A percentile compares a stretch with the other conserved stretches of the same genome.
phyloP scores from a whole-genome alignment of 2,329 filamentous ascomycete species.

The Penicillium paneum region DNA sequence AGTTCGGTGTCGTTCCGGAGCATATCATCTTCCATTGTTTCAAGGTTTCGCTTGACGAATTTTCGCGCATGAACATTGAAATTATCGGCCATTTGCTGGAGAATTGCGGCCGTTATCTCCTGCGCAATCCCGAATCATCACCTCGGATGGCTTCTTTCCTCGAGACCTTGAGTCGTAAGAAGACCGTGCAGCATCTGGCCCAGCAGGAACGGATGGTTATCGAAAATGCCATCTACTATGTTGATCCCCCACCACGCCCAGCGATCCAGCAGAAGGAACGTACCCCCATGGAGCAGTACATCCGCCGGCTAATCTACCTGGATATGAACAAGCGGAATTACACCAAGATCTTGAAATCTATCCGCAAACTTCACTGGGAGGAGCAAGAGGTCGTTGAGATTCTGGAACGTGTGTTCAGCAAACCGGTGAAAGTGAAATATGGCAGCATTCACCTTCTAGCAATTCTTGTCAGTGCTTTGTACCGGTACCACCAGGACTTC shows the following conservation, averaged over 20 bases:
- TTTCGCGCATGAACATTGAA: slow-evolving; percentile 98
- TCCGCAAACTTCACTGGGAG: slow-evolving; percentile 96
- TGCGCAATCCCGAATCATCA: slow-evolving; percentile 87
- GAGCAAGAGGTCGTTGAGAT: slow-evolving; percentile 80
- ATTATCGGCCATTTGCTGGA: slow-evolving; percentile 95
- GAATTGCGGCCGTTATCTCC: slow-evolving; percentile 90
- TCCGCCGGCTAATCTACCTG: slow-evolving; percentile 86
- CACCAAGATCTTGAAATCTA: slow-evolving; percentile 88
- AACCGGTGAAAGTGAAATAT: slow-evolving; percentile 95
- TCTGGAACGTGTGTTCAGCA: slow-evolving; percentile 88
- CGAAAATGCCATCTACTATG: slow-evolving; percentile 96
- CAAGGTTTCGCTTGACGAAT: slow-evolving; percentile 95
- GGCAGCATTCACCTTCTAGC: slow-evolving; percentile 93
- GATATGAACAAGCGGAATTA: slow-evolving; percentile 94
- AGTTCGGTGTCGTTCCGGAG: slow-evolving; percentile 96
- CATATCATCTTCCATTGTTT: slow-evolving; percentile 98
- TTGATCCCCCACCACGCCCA: slow-evolving; percentile 88
- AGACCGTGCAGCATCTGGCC: slow-evolving; percentile 88
- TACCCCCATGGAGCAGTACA: slow-evolving; percentile 86
- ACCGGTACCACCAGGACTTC: slow-evolving; percentile 88
- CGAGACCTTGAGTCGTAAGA: slow-evolving; percentile 93
- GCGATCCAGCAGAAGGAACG: slow-evolving; percentile 96
- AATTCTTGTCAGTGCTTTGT: slow-evolving; percentile 81
- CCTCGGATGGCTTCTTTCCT: slow-evolving; percentile 92
- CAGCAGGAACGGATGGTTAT: slow-evolving; percentile 97